Conservation (phyloP, 148 eudicot species). For the Suaeda aralocaspica region DNA sequence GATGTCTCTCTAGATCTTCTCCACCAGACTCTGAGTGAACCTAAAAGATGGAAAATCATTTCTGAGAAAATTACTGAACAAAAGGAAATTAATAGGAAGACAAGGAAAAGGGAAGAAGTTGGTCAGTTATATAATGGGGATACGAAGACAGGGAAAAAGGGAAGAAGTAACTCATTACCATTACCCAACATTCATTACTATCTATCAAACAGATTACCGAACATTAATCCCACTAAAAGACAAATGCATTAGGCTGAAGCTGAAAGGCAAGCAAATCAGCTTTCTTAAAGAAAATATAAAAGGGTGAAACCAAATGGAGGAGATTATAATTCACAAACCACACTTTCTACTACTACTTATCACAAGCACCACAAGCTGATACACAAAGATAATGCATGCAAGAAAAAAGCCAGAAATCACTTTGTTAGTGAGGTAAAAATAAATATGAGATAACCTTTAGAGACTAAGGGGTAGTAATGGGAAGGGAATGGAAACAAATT, state of each 20-base stretch:
- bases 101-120: not conserved
- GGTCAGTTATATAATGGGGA: not conserved
- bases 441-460: too few species aligned
- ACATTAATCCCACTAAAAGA: not conserved
- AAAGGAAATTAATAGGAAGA: not conserved
- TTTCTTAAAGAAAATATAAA: not conserved
- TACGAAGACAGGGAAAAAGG: not conserved
- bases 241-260: too few species aligned
- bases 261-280: not conserved
- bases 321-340: not conserved
- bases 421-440: too few species aligned
- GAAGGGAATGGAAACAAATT: too few species aligned
- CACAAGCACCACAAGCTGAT: too few species aligned
- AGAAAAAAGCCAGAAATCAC: not conserved
- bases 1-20: slow-evolving; percentile 71
- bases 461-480: too few species aligned
- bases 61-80: not conserved
- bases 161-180: not conserved
- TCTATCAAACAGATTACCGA: too few species aligned
- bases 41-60: slow-evolving; percentile 10
- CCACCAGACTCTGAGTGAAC: slow-evolving; percentile 49
- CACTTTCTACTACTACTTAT: not conserved
- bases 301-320: not conserved
- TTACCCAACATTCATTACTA: too few species aligned
- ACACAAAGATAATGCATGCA: not conserved